phyloP scores from a whole-genome alignment of 2,329 filamentous ascomycete species.

The Nigrospora sphaerica region DNA sequence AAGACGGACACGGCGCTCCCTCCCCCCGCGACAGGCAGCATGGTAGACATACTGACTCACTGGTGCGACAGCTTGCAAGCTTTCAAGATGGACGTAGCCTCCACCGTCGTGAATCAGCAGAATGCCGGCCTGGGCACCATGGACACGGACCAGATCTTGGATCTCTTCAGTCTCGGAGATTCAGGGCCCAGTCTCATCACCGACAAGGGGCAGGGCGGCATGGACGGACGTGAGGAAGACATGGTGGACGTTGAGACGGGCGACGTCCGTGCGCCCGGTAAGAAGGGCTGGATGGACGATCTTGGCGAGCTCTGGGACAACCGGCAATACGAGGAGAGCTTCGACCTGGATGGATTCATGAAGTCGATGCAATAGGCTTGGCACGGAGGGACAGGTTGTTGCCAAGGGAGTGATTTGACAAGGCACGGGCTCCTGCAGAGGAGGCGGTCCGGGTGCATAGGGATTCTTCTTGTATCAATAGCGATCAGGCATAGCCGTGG shows the following conservation, averaged over 20 bases:
- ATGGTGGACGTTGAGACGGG: constrained; percentile 92
- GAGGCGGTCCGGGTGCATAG: too few species aligned
- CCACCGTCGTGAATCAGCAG: constrained; percentile 97
- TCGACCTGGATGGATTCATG: constrained; percentile 90
- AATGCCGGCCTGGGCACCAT: constrained; percentile 87
- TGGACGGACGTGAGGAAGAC: constrained; percentile 65
- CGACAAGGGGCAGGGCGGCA: constrained; percentile 50
- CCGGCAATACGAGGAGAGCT: constrained; percentile 95
- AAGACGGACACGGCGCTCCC: too few species aligned
- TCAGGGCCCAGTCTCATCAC: constrained; percentile 59
- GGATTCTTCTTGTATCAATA: too few species aligned
- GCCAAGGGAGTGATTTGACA: too few species aligned
- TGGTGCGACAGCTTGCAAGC: constrained; percentile 62
- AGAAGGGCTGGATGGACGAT: constrained; percentile 93
- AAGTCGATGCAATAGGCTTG: constrained; percentile 64
- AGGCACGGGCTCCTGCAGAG: too few species aligned
- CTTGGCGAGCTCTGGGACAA: constrained; percentile 96
- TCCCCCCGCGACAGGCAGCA: too few species aligned
- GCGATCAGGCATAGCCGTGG: too few species aligned
- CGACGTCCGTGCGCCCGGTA: constrained; percentile 87
- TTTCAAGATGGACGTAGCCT: constrained; percentile 98
- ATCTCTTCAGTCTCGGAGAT: constrained; percentile 89
- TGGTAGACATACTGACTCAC: too few species aligned
- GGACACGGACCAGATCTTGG: constrained; percentile 97
- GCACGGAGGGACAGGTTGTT: too few species aligned